These are phyloP conservation scores for Elymus sibiricus DNA, from an alignment of 176 grass and related monocot species.

Conservation along the genomic window DNA sequence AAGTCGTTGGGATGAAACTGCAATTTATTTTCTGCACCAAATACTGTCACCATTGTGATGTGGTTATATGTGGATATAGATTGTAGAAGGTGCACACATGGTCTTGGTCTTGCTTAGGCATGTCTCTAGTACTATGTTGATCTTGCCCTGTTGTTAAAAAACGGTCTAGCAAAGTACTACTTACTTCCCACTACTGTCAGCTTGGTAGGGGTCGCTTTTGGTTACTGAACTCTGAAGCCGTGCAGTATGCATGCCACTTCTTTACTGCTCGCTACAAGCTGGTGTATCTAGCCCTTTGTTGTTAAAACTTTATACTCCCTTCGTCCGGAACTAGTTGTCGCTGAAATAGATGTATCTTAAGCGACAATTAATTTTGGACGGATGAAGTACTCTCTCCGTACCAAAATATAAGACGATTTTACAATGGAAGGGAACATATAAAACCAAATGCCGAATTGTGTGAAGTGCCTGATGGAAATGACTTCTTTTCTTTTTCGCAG, in stretches of 20 bases:
- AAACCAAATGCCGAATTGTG: neutral
- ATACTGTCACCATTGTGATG: neutral
- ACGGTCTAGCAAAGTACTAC: neutral
- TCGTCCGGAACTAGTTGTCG: no score
- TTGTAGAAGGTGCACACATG: neutral
- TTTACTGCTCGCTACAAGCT: neutral
- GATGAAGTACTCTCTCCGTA: no score
- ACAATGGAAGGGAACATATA: neutral
- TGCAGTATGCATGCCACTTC: neutral
- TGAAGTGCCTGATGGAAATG: neutral
- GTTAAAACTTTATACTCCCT: neutral
- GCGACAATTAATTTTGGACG: no score
- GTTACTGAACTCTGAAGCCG: neutral
- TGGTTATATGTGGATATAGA: neutral
- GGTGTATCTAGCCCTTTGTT: neutral
- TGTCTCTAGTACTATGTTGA: conserved; percentile 6
- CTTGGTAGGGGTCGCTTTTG: no score
- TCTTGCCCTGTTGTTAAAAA: neutral
- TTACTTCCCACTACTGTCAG: neutral
- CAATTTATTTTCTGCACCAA: neutral
- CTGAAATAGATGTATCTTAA: no score
- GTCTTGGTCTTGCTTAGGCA: neutral
- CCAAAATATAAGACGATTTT: no score
- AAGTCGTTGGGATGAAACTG: neutral
- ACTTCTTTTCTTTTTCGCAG: neutral